Percentiles rank a stretch among this genome's conserved stretches.
phyloP scores from a whole-genome alignment of 768 basidiomycete genomes.

The Hemileccinum impolitum region DNA sequence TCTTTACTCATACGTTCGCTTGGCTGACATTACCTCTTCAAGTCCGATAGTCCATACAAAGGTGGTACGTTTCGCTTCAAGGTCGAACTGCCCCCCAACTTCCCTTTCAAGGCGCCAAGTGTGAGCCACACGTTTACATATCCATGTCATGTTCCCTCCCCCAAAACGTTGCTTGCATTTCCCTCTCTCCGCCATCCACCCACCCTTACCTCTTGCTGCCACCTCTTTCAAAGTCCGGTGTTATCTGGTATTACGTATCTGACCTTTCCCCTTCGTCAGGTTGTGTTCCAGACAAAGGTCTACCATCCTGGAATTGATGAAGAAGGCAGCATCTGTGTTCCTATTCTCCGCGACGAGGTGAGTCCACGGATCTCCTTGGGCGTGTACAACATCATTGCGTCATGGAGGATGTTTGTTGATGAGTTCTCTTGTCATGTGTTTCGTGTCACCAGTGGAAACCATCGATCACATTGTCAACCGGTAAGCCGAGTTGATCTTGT shows the following conservation, averaged over 20 bases:
- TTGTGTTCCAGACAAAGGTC: conserved; percentile 80
- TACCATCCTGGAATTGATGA: conserved; percentile 92
- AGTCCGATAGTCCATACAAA: conserved; percentile 83
- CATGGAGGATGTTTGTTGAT: conserved; percentile 3
- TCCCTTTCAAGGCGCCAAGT: conserved; percentile 83
- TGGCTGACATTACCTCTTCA: conserved; percentile 5
- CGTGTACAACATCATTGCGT: not conserved
- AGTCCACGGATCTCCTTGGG: conserved; percentile 22
- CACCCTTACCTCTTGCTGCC: conserved; percentile 1
- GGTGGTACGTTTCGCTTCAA: conserved; percentile 76
- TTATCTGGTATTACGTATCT: conserved; percentile 17
- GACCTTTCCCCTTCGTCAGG: conserved; percentile 40
- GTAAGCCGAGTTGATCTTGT: conserved; percentile 34
- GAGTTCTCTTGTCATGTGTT: conserved; percentile 1
- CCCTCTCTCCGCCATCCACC: not conserved
- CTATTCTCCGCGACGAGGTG: conserved; percentile 81
- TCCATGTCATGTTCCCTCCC: conserved; percentile 8
- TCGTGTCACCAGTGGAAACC: conserved; percentile 71
- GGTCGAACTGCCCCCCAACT: conserved; percentile 70
- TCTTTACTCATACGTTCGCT: not conserved
- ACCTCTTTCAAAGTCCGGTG: not conserved
- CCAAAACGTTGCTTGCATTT: conserved; percentile 17
- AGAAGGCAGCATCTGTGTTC: conserved; percentile 82
- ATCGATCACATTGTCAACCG: conserved; percentile 66
- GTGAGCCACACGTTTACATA: conserved; percentile 37